Evolutionary conservation across 139 green algal species (phyloP), one percentile per base, ranked within the genome.

Genomic region (Pycnococcus provasolii): DNA sequence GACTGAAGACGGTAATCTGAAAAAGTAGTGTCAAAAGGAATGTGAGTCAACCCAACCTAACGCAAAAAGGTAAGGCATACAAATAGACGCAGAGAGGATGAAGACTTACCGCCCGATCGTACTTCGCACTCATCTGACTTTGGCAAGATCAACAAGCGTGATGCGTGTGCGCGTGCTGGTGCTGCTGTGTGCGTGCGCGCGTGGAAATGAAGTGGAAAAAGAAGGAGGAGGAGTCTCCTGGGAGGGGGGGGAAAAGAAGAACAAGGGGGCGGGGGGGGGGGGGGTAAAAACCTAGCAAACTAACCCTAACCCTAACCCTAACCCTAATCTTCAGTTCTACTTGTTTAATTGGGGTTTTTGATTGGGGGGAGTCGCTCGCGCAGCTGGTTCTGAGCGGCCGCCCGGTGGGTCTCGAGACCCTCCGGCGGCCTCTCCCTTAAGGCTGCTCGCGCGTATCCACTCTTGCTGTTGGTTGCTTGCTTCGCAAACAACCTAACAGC

Each of bases 1-100:
- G 94, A 2, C 79, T 91, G 77, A 99, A 99, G 6, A 99, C 94
- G 1, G 94, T 99, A 79, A 99, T 99, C 26, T 26, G 26, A 26
- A 26, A 26, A 26, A 26, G 26, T 26, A 26, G 26, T 26, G 26
- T 26, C 26, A 26, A 26, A 26, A 26, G 26, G 26, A 26, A 26
- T 26, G 26, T 26, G 26, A 26, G 26, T 26, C 26, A 26, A 26
- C 26, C 26, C 26, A 26, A 26, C 26, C 26, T 26, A 26, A 26
- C 9, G 54, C 54, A 7, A 39, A 15, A 37, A 44, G 6, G 9
- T 37, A 60, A 39, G 6, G 9, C 54, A 39, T 6, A 37, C 39
- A 39, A 39, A 60, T 8, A 9, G 39, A 3, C 1, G 0, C 39
- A 39, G 54, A 13, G 54, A 60, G 41, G 54, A 5, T 37, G 54